Conservation (phyloP, 257 asterid species). For the Solanum bulbocastanum region DNA sequence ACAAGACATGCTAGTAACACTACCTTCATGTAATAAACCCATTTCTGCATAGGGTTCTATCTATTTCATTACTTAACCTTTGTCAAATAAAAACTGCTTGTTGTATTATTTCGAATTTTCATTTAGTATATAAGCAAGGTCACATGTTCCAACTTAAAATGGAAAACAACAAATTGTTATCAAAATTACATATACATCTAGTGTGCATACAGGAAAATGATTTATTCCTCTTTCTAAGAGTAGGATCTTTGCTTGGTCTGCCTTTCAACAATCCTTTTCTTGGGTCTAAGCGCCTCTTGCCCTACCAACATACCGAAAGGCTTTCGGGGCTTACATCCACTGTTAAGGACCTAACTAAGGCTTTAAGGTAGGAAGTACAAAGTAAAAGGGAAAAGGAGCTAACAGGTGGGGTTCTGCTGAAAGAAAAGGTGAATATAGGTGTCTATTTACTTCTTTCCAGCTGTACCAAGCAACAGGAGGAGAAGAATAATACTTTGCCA, state of each 20-base stretch:
- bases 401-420: background rate
- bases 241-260: background rate
- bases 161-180: background rate
- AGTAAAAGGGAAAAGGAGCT: background rate
- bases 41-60: background rate
- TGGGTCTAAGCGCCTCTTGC: background rate
- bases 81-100: background rate
- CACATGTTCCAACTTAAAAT: background rate
- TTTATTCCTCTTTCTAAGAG: background rate
- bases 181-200: background rate
- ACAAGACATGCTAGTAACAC: background rate
- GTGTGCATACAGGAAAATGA: background rate
- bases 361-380: background rate
- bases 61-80: background rate
- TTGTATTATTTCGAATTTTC: background rate
- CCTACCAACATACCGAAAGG: background rate
- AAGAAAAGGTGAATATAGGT: background rate
- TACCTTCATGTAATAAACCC: background rate
- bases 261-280: background rate
- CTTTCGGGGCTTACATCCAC: background rate
- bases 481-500: background rate
- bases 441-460: background rate
- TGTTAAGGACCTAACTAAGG: background rate
- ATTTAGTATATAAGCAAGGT: background rate
- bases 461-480: background rate